Conservation (phyloP, 371 early-diverging fungal species). For the Rhizomucor pusillus region DNA sequence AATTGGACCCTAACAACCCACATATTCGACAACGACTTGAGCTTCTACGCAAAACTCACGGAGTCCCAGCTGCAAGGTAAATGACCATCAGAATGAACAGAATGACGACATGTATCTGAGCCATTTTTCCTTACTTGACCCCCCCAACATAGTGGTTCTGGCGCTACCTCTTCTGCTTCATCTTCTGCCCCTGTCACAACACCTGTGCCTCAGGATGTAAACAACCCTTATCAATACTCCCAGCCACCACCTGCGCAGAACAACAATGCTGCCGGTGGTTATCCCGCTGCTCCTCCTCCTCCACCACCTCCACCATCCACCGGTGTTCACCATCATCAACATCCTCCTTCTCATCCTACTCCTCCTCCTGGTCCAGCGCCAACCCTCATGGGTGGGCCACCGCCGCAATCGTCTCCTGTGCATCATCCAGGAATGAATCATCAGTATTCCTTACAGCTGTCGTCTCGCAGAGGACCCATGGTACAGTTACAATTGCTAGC, state of each 20-base stretch:
- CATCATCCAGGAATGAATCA: no score
- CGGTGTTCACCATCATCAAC: constrained; percentile 5
- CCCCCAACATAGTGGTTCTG: not conserved
- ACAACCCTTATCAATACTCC: constrained; percentile 46
- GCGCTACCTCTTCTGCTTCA: constrained; percentile 3
- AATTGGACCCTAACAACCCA: constrained; percentile 12
- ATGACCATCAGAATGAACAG: not conserved
- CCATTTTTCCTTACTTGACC: no score
- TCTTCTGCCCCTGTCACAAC: constrained; percentile 19
- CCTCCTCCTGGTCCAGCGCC: not conserved
- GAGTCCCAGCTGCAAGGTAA: constrained; percentile 4
- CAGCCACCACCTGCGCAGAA: constrained; percentile 1
- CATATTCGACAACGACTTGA: constrained; percentile 77
- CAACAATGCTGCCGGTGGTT: not conserved
- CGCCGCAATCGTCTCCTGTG: not conserved
- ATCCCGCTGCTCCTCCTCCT: constrained; percentile 1
- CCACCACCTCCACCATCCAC: not conserved
- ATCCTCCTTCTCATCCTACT: constrained; percentile 7
- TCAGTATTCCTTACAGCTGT: no score
- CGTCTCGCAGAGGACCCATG: not conserved
- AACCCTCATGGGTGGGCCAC: constrained; percentile 1
- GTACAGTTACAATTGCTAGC: constrained; percentile 2
- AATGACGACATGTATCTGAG: not conserved
- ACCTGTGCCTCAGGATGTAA: constrained; percentile 62
- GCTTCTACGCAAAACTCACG: constrained; percentile 7